A percentile compares a stretch with the other conserved stretches of the same genome.
phyloP scores from a whole-genome alignment of 2,329 filamentous ascomycete genomes.

The Aspergillus neoniger region DNA sequence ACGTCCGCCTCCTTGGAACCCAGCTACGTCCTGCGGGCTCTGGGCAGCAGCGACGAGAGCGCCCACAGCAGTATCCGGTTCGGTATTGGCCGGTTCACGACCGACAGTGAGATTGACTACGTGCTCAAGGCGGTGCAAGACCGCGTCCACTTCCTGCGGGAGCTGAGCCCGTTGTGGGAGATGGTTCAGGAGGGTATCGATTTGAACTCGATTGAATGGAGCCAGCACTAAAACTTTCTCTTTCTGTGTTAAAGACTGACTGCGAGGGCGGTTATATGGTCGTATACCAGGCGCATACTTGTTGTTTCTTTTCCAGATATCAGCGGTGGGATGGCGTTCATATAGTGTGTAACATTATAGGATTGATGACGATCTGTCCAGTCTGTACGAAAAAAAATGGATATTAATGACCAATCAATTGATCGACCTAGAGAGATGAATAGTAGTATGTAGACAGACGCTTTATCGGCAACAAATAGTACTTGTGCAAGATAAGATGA shows the following conservation, averaged over 20 bases:
- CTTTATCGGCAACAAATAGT: too few relatives aligned
- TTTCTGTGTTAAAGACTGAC: conserved; percentile 18
- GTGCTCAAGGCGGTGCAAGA: conserved; percentile 91
- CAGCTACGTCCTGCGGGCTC: conserved; percentile 89
- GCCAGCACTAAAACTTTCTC: conserved; percentile 64
- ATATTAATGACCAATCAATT: conserved; percentile 8
- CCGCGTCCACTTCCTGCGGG: conserved; percentile 86
- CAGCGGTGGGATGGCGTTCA: conserved; percentile 28
- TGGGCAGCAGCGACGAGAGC: conserved; percentile 95
- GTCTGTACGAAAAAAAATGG: conserved; percentile 25
- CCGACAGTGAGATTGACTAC: conserved; percentile 93
- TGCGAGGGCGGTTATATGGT: conserved; percentile 2
- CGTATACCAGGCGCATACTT: conserved; percentile 11
- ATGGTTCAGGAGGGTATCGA: conserved; percentile 96
- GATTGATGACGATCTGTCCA: conserved; percentile 16
- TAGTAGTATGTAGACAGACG: too few relatives aligned
- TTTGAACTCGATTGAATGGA: conserved; percentile 96
- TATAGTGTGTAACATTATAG: conserved; percentile 25
- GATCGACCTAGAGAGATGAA: too few relatives aligned
- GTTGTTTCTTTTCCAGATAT: conserved; percentile 22
- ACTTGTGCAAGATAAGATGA: too few relatives aligned
- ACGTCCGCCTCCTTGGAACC: conserved; percentile 96
- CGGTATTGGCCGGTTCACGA: conserved; percentile 95
- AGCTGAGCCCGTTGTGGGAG: conserved; percentile 96
- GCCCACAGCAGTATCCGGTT: conserved; percentile 98